These are phyloP conservation scores for Lactifluus piperatus DNA, from an alignment of 768 basidiomycete genomes.

Conservation along the genomic window DNA sequence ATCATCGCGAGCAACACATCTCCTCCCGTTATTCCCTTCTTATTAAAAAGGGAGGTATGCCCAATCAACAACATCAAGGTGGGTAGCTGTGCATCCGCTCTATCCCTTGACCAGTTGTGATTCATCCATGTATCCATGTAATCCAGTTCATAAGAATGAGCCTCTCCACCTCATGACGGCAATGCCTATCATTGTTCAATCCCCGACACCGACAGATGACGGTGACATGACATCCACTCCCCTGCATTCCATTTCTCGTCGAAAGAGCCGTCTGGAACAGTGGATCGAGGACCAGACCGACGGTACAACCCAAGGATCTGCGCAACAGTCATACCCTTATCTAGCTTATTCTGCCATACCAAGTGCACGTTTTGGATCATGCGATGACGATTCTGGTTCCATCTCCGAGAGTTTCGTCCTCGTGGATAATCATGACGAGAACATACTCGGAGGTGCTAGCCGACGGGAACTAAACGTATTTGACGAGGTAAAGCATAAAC, in stretches of 20 bases:
- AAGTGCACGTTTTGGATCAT: conserved; percentile 24
- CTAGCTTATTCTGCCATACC: conserved; percentile 34
- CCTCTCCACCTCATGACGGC: not conserved
- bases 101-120: not conserved
- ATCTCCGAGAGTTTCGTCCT: conserved; percentile 36
- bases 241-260: conserved; percentile 26
- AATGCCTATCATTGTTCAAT: conserved; percentile 18
- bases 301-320: conserved; percentile 21
- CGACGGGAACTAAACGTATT: conserved; percentile 5
- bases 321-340: conserved; percentile 31
- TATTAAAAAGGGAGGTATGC: not conserved
- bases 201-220: conserved; percentile 17
- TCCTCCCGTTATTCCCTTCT: conserved; percentile 3
- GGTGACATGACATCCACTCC: conserved; percentile 18
- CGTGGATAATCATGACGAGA: conserved; percentile 29
- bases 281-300: conserved; percentile 30
- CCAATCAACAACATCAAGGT: conserved; percentile 5
- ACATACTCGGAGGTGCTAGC: not conserved
- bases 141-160: not conserved
- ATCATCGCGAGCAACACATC: not conserved
- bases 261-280: conserved; percentile 34
- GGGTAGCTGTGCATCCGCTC: not conserved
- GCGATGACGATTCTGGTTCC: conserved; percentile 27
- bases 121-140: not conserved
- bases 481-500: not conserved